Conservation (phyloP, 2,329 filamentous ascomycete species). For the Curvularia sp. region DNA sequence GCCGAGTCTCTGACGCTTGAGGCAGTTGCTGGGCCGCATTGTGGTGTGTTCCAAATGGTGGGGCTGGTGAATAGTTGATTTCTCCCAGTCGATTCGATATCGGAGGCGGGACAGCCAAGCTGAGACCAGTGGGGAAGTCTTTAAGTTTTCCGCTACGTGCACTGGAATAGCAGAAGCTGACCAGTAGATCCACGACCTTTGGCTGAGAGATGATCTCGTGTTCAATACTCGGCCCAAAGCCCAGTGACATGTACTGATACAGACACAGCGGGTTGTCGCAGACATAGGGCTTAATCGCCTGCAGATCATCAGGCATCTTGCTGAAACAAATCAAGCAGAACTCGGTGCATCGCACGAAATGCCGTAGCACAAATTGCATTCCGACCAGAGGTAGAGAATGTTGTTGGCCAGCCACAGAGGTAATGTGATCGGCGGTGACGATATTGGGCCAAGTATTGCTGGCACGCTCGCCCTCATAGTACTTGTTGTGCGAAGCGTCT, state of each 20-base stretch:
- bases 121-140: conserved; percentile 65
- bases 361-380: conserved; percentile 79
- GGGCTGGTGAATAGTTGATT: not conserved
- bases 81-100: conserved; percentile 30
- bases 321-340: conserved; percentile 88
- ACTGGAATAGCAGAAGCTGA: conserved; percentile 79
- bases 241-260: conserved; percentile 87
- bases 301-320: conserved; percentile 68
- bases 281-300: conserved; percentile 76
- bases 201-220: conserved; percentile 82
- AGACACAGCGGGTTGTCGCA: conserved; percentile 78
- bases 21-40: not conserved
- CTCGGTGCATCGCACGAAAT: conserved; percentile 80
- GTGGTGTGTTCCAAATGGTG: not conserved
- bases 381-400: conserved; percentile 64
- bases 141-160: conserved; percentile 55
- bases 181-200: conserved; percentile 81
- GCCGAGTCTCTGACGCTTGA: not conserved
- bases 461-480: conserved; percentile 47
- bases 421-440: conserved; percentile 61
- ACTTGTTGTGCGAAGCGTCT: conserved; percentile 50
- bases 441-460: conserved; percentile 53
- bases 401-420: conserved; percentile 36
- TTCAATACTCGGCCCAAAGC: conserved; percentile 84
- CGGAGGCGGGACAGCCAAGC: conserved; percentile 59